Evolutionary conservation across 345 rosid species (phyloP).

Genomic region (Ricinus communis): DNA sequence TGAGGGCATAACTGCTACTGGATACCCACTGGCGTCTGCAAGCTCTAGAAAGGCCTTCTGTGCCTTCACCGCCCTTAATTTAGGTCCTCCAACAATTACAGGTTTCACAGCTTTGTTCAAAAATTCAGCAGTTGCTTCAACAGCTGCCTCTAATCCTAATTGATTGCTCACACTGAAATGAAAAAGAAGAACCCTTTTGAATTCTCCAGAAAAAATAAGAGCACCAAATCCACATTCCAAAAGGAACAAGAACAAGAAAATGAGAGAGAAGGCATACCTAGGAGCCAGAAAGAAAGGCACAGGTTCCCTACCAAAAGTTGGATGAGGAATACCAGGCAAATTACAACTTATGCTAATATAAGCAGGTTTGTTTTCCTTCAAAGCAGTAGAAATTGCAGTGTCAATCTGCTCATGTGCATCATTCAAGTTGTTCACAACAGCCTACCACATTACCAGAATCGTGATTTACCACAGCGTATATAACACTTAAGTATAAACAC

Average conservation of each 20-base stretch:
- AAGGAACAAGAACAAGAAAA: too few species aligned
- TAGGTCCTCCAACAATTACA: conserved; percentile 65
- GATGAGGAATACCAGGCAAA: conserved; percentile 61
- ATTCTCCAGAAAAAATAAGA: neutral
- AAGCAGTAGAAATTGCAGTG: conserved; percentile 67
- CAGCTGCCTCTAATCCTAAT: conserved; percentile 68
- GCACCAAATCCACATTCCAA: neutral
- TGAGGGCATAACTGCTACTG: conserved; percentile 67
- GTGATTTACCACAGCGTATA: neutral
- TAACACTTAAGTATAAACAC: too few species aligned
- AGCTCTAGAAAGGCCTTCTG: conserved; percentile 52
- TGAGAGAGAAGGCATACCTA: conserved; percentile 35
- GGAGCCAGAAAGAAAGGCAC: conserved; percentile 63
- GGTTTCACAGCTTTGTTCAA: conserved; percentile 78
- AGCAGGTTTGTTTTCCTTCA: conserved; percentile 71
- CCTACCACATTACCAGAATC: conserved; percentile 39
- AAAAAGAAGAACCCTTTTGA: conserved; percentile 2
- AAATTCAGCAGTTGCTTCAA: conserved; percentile 61
- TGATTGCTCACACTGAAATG: conserved; percentile 61
- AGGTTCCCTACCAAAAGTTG: conserved; percentile 60
- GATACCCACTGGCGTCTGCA: conserved; percentile 53
- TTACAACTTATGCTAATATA: conserved; percentile 73
- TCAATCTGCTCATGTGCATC: conserved; percentile 70
- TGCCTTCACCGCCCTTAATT: conserved; percentile 58
- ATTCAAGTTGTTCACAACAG: conserved; percentile 68